These are phyloP conservation scores for Protomyces lactucae-debilis DNA, from an alignment of 1,139 yeast genomes.

Conservation along the genomic window DNA sequence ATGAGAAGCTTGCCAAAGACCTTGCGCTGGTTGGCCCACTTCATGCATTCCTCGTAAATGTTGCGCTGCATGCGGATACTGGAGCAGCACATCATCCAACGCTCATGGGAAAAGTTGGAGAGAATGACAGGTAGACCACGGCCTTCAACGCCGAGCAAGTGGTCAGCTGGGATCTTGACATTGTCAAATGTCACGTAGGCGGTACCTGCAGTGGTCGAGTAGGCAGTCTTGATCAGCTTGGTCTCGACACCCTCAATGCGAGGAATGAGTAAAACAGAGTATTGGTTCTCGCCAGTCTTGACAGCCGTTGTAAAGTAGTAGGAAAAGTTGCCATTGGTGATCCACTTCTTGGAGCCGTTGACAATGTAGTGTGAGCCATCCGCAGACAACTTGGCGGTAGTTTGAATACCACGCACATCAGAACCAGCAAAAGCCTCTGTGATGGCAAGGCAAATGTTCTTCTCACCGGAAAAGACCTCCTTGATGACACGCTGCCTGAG, in stretches of 20 bases:
- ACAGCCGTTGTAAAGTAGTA: slow-evolving; percentile 47
- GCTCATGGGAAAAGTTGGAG: slow-evolving; percentile 47
- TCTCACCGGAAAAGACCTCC: slow-evolving; percentile 40
- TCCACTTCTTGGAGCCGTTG: slow-evolving; percentile 47
- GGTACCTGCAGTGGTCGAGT: slow-evolving; percentile 44
- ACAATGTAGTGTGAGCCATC: slow-evolving; percentile 42
- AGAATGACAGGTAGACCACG: slow-evolving; percentile 46
- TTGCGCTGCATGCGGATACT: slow-evolving; percentile 44
- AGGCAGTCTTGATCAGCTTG: slow-evolving; percentile 44
- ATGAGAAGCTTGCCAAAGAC: slow-evolving; percentile 46
- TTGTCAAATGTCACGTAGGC: slow-evolving; percentile 45
- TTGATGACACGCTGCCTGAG: slow-evolving; percentile 39
- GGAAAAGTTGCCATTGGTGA: slow-evolving; percentile 37
- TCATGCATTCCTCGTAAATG: slow-evolving; percentile 44
- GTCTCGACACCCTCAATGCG: slow-evolving; percentile 42
- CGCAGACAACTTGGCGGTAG: slow-evolving; percentile 41
- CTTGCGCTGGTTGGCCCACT: slow-evolving; percentile 42
- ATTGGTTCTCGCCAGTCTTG: slow-evolving; percentile 45
- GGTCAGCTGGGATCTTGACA: slow-evolving; percentile 47
- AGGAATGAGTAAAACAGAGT: slow-evolving; percentile 44
- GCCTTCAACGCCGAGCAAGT: slow-evolving; percentile 45
- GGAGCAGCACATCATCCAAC: slow-evolving; percentile 42
- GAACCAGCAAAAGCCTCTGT: slow-evolving; percentile 44
- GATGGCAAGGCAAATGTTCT: slow-evolving; percentile 42
- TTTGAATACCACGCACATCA: slow-evolving; percentile 45